phyloP scores from a whole-genome alignment of 2,329 filamentous ascomycete species.

The Microcyclospora tardicrescens region DNA sequence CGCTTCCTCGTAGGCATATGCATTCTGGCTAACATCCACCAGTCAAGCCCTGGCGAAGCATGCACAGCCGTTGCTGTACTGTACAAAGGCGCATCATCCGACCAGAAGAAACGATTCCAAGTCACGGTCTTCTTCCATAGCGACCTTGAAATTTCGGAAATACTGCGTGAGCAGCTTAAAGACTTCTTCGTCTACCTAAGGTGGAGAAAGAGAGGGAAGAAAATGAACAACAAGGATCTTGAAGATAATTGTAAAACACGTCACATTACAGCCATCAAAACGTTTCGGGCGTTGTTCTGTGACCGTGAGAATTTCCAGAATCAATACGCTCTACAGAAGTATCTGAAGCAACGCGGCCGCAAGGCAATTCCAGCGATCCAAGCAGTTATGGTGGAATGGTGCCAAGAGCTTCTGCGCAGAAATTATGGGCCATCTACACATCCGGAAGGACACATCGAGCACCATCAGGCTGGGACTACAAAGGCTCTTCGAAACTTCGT shows the following conservation, averaged over 20 bases:
- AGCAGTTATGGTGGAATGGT: too few relatives aligned
- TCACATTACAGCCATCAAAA: background rate
- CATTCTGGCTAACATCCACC: background rate
- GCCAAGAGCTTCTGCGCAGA: too few relatives aligned
- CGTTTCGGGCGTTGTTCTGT: constrained; percentile 4
- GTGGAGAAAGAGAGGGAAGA: too few relatives aligned
- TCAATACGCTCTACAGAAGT: background rate
- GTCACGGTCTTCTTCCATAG: constrained; percentile 8
- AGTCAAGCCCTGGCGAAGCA: constrained; percentile 5
- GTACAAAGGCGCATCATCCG: constrained; percentile 2
- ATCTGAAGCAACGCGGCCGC: too few relatives aligned
- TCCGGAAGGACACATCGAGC: too few relatives aligned
- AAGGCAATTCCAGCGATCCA: too few relatives aligned
- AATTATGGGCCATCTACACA: too few relatives aligned
- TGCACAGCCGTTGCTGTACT: constrained; percentile 10
- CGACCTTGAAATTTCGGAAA: constrained; percentile 1
- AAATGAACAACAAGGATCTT: too few relatives aligned
- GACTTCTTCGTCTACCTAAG: constrained; percentile 1
- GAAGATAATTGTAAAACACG: too few relatives aligned
- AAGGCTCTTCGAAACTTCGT: too few relatives aligned
- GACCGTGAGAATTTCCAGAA: background rate
- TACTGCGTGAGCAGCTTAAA: constrained; percentile 5
- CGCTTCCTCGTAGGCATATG: background rate
- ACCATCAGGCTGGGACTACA: too few relatives aligned
- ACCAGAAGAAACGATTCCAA: constrained; percentile 7